A percentile compares a stretch with the other conserved stretches of the same genome.
phyloP scores from a whole-genome alignment of 2,329 filamentous ascomycete genomes.

The Nemania sp. region DNA sequence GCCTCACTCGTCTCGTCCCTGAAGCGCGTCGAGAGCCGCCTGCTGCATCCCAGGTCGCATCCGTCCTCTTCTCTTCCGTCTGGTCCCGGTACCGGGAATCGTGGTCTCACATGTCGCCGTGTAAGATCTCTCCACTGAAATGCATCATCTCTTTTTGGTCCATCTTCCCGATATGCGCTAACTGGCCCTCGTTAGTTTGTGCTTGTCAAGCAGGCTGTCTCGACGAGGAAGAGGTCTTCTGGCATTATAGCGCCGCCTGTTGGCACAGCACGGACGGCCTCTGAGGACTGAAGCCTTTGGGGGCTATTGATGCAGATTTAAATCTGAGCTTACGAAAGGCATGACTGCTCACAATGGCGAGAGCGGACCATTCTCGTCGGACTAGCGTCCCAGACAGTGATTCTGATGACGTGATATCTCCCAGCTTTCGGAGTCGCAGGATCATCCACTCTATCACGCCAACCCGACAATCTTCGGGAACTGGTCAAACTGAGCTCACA shows the following conservation, averaged over 20 bases:
- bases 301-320: neutral
- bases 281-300: neutral
- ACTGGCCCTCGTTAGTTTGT: constrained; percentile 1
- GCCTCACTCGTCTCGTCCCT: constrained; percentile 4
- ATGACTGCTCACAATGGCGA: constrained; percentile 25
- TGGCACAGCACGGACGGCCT: neutral
- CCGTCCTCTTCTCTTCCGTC: neutral
- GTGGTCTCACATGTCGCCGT: constrained; percentile 5
- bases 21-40: constrained; percentile 27
- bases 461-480: constrained; percentile 24
- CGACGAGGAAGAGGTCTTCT: neutral
- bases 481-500: constrained; percentile 19
- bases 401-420: constrained; percentile 24
- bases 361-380: constrained; percentile 28
- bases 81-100: neutral
- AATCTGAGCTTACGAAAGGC: neutral
- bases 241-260: neutral
- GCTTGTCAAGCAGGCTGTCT: constrained; percentile 7
- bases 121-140: constrained; percentile 2
- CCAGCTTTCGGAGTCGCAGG: constrained; percentile 27
- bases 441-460: constrained; percentile 28
- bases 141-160: neutral
- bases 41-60: neutral
- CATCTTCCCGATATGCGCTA: neutral
- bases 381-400: constrained; percentile 38